Conservation (phyloP, 139 green algal species). For the Chlamydomonas eustigma region DNA sequence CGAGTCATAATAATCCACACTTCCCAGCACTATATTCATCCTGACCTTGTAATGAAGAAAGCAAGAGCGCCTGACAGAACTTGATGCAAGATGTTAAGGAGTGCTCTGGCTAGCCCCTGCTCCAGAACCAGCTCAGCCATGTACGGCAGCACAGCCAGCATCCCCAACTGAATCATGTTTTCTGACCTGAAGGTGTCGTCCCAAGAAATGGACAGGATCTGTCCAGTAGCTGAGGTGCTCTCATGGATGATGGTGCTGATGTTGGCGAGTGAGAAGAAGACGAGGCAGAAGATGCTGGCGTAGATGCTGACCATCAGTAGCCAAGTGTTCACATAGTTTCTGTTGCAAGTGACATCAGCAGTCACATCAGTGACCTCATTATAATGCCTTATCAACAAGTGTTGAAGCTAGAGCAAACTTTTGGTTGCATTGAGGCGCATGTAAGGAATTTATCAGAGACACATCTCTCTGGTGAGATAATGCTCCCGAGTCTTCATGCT, state of each 20-base stretch:
- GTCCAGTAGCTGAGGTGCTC: background rate
- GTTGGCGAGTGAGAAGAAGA: slow-evolving; percentile 28
- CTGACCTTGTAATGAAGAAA: slow-evolving; percentile 1
- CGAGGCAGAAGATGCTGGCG: slow-evolving; percentile 48
- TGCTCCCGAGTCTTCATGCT: too few species aligned
- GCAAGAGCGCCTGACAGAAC: slow-evolving; percentile 13
- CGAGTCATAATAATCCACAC: too few species aligned
- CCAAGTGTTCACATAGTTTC: slow-evolving; percentile 75
- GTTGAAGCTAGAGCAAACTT: too few species aligned
- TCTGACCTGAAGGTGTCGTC: slow-evolving; percentile 26
- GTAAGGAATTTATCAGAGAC: too few species aligned
- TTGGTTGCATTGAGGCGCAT: too few species aligned
- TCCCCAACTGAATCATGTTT: slow-evolving; percentile 66
- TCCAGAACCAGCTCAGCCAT: slow-evolving; percentile 63
- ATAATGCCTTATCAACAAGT: too few species aligned
- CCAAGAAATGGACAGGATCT: slow-evolving; percentile 33
- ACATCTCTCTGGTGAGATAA: too few species aligned
- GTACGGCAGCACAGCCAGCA: slow-evolving; percentile 62
- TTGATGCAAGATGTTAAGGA: slow-evolving; percentile 46
- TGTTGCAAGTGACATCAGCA: too few species aligned
- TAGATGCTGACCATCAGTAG: slow-evolving; percentile 74
- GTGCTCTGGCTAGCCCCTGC: slow-evolving; percentile 44
- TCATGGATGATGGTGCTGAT: slow-evolving; percentile 2
- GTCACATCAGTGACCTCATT: too few species aligned
- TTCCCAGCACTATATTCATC: too few species aligned